Conservation (phyloP, 1,139 yeast genomes). For the Diutina mesorugosa region DNA sequence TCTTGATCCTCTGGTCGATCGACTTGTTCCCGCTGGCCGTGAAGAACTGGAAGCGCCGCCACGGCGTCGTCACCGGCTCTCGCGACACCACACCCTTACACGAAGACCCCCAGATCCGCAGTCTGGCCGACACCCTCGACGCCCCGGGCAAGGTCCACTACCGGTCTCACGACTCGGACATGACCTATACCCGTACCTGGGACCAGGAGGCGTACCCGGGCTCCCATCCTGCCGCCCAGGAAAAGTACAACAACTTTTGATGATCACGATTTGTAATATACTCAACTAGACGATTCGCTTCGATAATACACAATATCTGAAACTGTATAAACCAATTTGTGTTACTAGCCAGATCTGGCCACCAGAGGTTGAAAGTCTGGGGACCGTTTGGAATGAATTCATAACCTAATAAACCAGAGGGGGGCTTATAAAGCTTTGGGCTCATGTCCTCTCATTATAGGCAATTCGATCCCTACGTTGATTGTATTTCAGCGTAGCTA, state of each 20-base stretch:
- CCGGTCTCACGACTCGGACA: background rate
- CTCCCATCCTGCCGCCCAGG: background rate
- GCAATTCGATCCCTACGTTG: too few relatives aligned
- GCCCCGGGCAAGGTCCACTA: background rate
- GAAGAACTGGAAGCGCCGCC: slow-evolving; percentile 7
- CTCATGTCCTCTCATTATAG: too few relatives aligned
- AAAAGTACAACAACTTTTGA: background rate
- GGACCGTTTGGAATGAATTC: too few relatives aligned
- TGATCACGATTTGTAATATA: background rate
- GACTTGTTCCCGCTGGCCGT: slow-evolving; percentile 60
- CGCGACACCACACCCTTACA: background rate
- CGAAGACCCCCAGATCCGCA: background rate
- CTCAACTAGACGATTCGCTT: background rate
- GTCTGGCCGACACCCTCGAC: background rate
- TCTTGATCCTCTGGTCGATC: slow-evolving; percentile 50
- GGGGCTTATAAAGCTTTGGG: too few relatives aligned
- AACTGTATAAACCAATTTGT: too few relatives aligned
- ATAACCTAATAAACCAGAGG: too few relatives aligned
- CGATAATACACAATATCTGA: too few relatives aligned
- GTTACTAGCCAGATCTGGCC: too few relatives aligned
- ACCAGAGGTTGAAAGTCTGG: too few relatives aligned
- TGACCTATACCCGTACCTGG: background rate
- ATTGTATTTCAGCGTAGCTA: too few relatives aligned
- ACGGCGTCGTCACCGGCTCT: background rate
- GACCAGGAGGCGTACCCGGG: background rate